phyloP scores from a whole-genome alignment of 768 basidiomycete genomes.

The Leccinum aurantiacum region DNA sequence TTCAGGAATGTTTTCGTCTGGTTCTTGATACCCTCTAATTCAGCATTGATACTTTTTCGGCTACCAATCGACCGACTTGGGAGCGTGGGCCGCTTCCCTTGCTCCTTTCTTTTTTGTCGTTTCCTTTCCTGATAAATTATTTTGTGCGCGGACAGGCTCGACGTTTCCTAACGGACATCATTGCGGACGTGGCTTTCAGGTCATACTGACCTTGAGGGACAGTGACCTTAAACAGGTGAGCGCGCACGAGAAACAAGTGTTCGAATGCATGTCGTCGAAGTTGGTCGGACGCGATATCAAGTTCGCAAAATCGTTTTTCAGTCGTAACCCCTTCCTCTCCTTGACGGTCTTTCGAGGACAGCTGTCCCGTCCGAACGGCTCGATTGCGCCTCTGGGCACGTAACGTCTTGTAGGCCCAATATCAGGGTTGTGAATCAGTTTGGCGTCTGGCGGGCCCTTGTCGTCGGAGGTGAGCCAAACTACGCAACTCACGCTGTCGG shows the following conservation, averaged over 20 bases:
- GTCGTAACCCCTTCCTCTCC: too few species aligned
- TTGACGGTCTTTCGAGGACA: too few species aligned
- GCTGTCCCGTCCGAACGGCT: background rate
- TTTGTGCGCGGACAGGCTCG: background rate
- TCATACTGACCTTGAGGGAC: slow-evolving; percentile 1
- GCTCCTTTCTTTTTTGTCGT: too few species aligned
- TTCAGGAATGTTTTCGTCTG: background rate
- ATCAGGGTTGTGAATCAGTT: slow-evolving; percentile 48
- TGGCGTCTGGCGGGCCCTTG: slow-evolving; percentile 39
- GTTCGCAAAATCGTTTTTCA: slow-evolving; percentile 28
- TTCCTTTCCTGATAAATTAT: background rate
- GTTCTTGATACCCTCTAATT: background rate
- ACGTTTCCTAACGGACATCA: slow-evolving; percentile 9
- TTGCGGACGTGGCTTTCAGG: slow-evolving; percentile 6
- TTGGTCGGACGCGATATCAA: slow-evolving; percentile 29
- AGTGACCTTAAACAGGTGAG: slow-evolving; percentile 20
- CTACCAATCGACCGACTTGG: background rate
- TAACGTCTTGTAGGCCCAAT: slow-evolving; percentile 36
- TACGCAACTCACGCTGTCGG: background rate
- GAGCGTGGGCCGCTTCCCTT: background rate
- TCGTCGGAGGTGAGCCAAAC: slow-evolving; percentile 41
- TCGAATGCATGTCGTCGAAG: slow-evolving; percentile 28
- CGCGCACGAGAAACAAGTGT: background rate
- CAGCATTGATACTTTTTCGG: slow-evolving; percentile 27
- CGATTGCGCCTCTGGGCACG: too few species aligned